phyloP scores from a whole-genome alignment of 2,329 filamentous ascomycete species.

The Pseudocercospora musae region DNA sequence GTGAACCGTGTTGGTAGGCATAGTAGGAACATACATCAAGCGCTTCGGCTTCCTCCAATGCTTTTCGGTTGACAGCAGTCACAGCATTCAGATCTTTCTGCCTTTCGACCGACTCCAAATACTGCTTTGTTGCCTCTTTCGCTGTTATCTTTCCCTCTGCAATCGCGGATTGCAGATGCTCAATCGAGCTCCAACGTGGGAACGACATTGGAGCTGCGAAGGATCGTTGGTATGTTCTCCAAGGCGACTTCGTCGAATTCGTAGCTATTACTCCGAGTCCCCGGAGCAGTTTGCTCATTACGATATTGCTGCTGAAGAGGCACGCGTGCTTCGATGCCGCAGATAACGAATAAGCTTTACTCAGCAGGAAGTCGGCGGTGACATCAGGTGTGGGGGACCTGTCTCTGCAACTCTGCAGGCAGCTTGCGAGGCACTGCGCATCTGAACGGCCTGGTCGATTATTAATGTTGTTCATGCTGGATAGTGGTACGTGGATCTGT shows the following conservation, averaged over 20 bases:
- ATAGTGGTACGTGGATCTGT: conserved; percentile 2
- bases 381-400: conserved; percentile 6
- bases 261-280: neutral
- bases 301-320: neutral
- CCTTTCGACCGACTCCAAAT: conserved; percentile 19
- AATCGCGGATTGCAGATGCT: conserved; percentile 20
- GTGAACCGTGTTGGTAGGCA: no score
- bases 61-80: conserved; percentile 19
- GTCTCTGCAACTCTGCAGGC: neutral
- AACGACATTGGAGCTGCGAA: conserved; percentile 5
- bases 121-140: conserved; percentile 17
- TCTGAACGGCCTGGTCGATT: no score
- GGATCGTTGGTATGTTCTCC: neutral
- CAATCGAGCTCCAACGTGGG: conserved; percentile 13
- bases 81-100: conserved; percentile 27
- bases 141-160: conserved; percentile 14
- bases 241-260: conserved; percentile 4
- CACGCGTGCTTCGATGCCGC: neutral
- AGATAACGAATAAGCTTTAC: conserved; percentile 1
- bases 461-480: neutral
- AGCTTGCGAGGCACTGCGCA: neutral
- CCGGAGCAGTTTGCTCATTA: neutral
- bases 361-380: conserved; percentile 2
- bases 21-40: conserved; percentile 14
- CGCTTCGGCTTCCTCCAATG: conserved; percentile 18